Conservation (phyloP, 2,329 filamentous ascomycete genomes). For the Penicillium sp. region DNA sequence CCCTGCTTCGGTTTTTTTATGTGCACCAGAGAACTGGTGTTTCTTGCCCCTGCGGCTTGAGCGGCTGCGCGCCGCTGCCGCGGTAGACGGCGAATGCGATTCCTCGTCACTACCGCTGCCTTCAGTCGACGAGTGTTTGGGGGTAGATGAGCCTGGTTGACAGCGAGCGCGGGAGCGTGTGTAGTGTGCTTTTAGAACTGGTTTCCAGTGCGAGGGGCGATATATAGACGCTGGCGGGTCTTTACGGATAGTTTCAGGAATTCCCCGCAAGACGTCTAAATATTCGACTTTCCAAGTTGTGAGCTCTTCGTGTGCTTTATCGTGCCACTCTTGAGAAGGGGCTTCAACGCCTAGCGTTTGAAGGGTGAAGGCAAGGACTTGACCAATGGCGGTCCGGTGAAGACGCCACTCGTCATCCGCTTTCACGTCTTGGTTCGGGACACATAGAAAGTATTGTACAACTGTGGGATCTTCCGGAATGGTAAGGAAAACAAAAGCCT, state of each 20-base stretch:
- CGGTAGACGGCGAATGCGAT: slow-evolving; percentile 13
- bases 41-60: slow-evolving; percentile 26
- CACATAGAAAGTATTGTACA: slow-evolving; percentile 26
- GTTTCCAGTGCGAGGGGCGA: slow-evolving; percentile 24
- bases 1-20: too few species aligned
- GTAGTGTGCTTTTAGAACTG: slow-evolving; percentile 17
- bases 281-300: slow-evolving; percentile 26
- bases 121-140: slow-evolving; percentile 15
- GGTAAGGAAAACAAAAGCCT: slow-evolving; percentile 32
- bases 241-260: slow-evolving; percentile 26
- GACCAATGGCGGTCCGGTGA: slow-evolving; percentile 33
- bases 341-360: slow-evolving; percentile 24
- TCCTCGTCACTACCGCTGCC: slow-evolving; percentile 20
- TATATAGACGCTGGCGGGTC: slow-evolving; percentile 24
- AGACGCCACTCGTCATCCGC: slow-evolving; percentile 22
- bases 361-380: slow-evolving; percentile 35
- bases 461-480: slow-evolving; percentile 24
- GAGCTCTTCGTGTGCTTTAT: slow-evolving; percentile 19
- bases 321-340: slow-evolving; percentile 26
- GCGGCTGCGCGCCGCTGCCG: slow-evolving; percentile 14
- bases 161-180: slow-evolving; percentile 18
- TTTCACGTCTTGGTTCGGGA: slow-evolving; percentile 28
- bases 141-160: slow-evolving; percentile 12
- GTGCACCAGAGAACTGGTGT: too few species aligned
- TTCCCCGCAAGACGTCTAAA: slow-evolving; percentile 18